Conservation (phyloP, 495 filamentous ascomycete genomes). For the Aspergillus panamensis region DNA sequence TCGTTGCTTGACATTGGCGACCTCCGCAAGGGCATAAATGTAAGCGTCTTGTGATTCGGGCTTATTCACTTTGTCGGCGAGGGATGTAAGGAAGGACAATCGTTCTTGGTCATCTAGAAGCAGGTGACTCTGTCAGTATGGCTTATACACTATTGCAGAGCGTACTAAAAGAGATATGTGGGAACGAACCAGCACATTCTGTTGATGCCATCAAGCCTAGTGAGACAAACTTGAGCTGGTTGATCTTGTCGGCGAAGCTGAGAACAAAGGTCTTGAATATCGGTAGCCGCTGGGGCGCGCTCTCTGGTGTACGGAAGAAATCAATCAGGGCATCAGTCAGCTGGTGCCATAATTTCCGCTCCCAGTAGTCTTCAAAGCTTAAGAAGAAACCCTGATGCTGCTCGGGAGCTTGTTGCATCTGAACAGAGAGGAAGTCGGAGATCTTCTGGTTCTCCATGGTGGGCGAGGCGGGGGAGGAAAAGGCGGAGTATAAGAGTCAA, state of each 20-base stretch:
- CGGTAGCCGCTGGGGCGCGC: constrained; percentile 75
- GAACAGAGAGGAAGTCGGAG: constrained; percentile 83
- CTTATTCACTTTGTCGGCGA: constrained; percentile 86
- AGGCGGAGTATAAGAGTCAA: not conserved
- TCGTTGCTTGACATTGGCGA: constrained; percentile 82
- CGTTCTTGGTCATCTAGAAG: constrained; percentile 78
- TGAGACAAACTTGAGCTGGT: constrained; percentile 93
- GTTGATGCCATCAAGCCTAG: constrained; percentile 81
- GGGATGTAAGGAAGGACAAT: constrained; percentile 76
- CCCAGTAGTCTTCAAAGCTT: constrained; percentile 95
- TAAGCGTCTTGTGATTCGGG: constrained; percentile 93
- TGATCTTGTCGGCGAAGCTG: constrained; percentile 96
- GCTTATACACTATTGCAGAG: not conserved
- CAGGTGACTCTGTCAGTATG: not conserved
- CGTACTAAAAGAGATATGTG: not conserved
- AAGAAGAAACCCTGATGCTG: constrained; percentile 85
- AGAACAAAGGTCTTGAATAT: constrained; percentile 94
- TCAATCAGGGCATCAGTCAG: constrained; percentile 85
- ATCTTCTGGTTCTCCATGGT: constrained; percentile 82
- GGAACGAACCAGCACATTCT: constrained; percentile 72
- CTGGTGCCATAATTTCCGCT: constrained; percentile 98
- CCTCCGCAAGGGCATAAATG: constrained; percentile 86
- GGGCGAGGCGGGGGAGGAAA: constrained; percentile 17
- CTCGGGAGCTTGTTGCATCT: constrained; percentile 78
- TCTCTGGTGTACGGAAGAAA: constrained; percentile 81